Base-by-base conservation (phyloP, 331 rosid genomes). In the Quercus tomentella region DNA sequence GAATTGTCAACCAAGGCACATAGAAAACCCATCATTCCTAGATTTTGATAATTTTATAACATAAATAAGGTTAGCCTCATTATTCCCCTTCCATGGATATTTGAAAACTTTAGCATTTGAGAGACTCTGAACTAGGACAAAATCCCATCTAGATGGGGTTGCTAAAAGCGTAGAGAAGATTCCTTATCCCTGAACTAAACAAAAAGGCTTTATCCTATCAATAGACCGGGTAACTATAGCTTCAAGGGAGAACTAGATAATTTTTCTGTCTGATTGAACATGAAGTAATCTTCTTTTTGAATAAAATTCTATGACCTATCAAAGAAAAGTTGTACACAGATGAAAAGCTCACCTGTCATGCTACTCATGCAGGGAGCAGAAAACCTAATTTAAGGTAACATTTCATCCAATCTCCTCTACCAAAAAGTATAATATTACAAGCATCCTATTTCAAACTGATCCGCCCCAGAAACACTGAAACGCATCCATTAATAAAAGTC, bases 101-200 rank as follows among this genome's bases (percentile, higher is more conserved):
- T 60, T 60, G 67, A 12, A 60, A 60, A 22, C 67, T 60, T 23
- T 22, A 9, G 10, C 67, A 8, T 12, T 61, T 11, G 31, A 60
- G 17, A 60, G 66, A 62, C 41, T 26, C 16, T 26, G 6, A 26
- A 62, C 30, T 14, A 28, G 15, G 30, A 25, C 69, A 16, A 17
- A 26, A 62, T 67, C 72, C 26, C 16, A 33, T 31, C 72, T 67
- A 67, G 52, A 67, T 4, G 52, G 25, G 72, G 51, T 67, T 33
- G 49, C 72, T 33, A 49, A 14, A 49, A 49, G 54, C 17, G 17
- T 49, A 67, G 25, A 67, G 25, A 67, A 20, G 52, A 20, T 18
- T 67, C 72, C 52, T 67, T 35, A 23, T 67, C 72, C 72, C 26
- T n/a, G 17, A 67, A 10, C n/a, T 67, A 67, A 67, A 67, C 72